Evolutionary conservation across 352 stramenopile genomes (phyloP).

Genomic region (Phytophthora pistaciae): DNA sequence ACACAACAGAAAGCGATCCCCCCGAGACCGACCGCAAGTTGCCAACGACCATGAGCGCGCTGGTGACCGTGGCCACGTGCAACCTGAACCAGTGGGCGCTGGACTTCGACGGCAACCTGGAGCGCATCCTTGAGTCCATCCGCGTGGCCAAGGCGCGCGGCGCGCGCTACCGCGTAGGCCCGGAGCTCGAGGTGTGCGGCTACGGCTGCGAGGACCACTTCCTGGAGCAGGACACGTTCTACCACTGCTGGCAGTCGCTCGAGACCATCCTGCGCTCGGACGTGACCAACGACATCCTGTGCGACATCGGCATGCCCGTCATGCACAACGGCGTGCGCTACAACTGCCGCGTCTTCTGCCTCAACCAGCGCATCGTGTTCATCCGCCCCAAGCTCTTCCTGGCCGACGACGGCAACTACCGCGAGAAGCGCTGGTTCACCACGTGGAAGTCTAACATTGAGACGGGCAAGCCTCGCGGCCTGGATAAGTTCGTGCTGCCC

Average conservation of each 20-base stretch:
- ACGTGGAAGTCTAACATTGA: constrained; percentile 72
- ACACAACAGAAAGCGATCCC: constrained; percentile 13
- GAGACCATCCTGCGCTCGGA: constrained; percentile 86
- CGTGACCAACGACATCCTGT: constrained; percentile 95
- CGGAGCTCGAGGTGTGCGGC: constrained; percentile 98
- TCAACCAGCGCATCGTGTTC: constrained; percentile 94
- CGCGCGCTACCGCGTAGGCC: constrained; percentile 94
- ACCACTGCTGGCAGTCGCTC: constrained; percentile 97
- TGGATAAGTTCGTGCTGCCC: constrained; percentile 84
- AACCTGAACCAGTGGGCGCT: constrained; percentile 99
- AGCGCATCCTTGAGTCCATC: constrained; percentile 94
- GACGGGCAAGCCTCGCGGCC: constrained; percentile 40
- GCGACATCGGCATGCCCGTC: constrained; percentile 98
- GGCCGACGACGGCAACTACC: constrained; percentile 98
- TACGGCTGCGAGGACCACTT: constrained; percentile 99
- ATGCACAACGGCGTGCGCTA: constrained; percentile 97
- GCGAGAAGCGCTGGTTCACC: constrained; percentile 95
- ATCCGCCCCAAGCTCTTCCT: constrained; percentile 96
- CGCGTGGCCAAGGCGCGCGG: constrained; percentile 86
- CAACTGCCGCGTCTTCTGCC: constrained; percentile 98
- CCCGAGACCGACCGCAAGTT: not conserved
- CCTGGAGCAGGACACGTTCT: constrained; percentile 98
- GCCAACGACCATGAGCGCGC: constrained; percentile 64
- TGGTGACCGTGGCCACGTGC: constrained; percentile 97
- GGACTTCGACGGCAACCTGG: constrained; percentile 98